Evolutionary conservation across 2,329 filamentous ascomycete genomes (phyloP).

Genomic region (Fonsecaea pedrosoi): DNA sequence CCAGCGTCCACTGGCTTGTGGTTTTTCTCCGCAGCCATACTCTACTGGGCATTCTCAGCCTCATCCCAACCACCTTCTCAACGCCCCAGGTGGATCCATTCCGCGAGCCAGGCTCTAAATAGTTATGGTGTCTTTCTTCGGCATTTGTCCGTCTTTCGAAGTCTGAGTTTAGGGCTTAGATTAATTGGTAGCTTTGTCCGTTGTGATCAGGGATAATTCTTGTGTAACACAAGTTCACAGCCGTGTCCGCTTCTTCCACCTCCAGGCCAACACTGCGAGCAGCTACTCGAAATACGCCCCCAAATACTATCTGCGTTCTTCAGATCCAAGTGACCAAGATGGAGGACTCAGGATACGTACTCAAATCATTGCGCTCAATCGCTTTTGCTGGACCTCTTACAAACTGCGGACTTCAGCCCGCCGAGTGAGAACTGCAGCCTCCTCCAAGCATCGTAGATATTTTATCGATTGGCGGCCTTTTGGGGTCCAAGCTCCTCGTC

Average conservation of each 20-base stretch:
- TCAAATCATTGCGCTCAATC: background rate
- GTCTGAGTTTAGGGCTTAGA: conserved; percentile 1
- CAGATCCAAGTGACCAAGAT: background rate
- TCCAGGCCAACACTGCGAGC: background rate
- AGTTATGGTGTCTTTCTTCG: background rate
- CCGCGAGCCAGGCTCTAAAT: background rate
- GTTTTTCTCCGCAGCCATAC: conserved; percentile 17
- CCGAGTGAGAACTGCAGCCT: conserved; percentile 1
- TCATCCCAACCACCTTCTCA: conserved; percentile 19
- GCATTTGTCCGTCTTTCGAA: background rate
- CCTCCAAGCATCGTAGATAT: conserved; percentile 2
- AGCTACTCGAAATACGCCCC: background rate
- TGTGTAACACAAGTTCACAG: background rate
- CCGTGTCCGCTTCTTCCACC: background rate
- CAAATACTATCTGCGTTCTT: background rate
- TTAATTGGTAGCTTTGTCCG: conserved; percentile 1
- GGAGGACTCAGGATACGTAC: background rate
- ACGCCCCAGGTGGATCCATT: background rate
- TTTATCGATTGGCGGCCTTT: conserved; percentile 13
- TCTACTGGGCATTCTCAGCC: conserved; percentile 15
- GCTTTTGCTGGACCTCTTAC: background rate
- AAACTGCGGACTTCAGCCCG: background rate
- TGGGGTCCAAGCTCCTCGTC: conserved; percentile 3
- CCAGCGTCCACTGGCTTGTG: background rate
- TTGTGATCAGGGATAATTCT: background rate